A percentile compares a stretch with the other conserved stretches of the same genome.
Conservation (phyloP, 345 rosid genomes). For the Linum trigynum region DNA sequence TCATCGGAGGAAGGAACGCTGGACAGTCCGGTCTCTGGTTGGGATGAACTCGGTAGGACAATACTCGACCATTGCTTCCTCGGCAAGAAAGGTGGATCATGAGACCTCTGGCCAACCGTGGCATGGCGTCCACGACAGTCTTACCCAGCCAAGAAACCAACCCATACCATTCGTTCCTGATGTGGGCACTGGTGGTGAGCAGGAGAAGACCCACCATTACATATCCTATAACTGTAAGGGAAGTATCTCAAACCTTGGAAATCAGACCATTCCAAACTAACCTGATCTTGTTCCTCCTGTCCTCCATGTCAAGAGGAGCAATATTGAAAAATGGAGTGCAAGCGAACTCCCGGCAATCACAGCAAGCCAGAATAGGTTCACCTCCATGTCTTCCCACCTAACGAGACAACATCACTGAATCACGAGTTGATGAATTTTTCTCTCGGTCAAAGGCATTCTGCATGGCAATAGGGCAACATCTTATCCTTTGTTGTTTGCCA, state of each 20-base stretch:
- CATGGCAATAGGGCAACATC: background rate
- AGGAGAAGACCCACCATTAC: slow-evolving; percentile 38
- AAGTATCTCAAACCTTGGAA: slow-evolving; percentile 39
- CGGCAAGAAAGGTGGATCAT: slow-evolving; percentile 41
- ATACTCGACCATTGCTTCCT: slow-evolving; percentile 32
- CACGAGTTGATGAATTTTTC: background rate
- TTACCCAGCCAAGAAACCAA: slow-evolving; percentile 24
- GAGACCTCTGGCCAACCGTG: slow-evolving; percentile 34
- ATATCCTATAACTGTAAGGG: slow-evolving; percentile 23
- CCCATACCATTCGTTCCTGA: slow-evolving; percentile 38
- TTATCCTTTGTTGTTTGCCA: slow-evolving; percentile 41
- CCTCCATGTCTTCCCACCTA: slow-evolving; percentile 43
- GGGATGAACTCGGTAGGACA: slow-evolving; percentile 19
- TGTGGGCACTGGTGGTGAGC: slow-evolving; percentile 31
- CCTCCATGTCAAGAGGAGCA: slow-evolving; percentile 36
- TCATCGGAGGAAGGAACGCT: slow-evolving; percentile 24
- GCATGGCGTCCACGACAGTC: slow-evolving; percentile 30
- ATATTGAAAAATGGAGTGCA: slow-evolving; percentile 17
- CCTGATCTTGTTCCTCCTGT: slow-evolving; percentile 25
- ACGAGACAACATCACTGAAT: slow-evolving; percentile 6
- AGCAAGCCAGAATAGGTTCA: slow-evolving; percentile 49
- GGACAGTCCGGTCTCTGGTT: slow-evolving; percentile 25
- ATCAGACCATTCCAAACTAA: slow-evolving; percentile 31
- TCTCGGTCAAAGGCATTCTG: background rate
- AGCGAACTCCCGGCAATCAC: slow-evolving; percentile 30